These are phyloP conservation scores for Silene coronaria DNA, from an alignment of 179 eudicot genomes.

Conservation along the genomic window DNA sequence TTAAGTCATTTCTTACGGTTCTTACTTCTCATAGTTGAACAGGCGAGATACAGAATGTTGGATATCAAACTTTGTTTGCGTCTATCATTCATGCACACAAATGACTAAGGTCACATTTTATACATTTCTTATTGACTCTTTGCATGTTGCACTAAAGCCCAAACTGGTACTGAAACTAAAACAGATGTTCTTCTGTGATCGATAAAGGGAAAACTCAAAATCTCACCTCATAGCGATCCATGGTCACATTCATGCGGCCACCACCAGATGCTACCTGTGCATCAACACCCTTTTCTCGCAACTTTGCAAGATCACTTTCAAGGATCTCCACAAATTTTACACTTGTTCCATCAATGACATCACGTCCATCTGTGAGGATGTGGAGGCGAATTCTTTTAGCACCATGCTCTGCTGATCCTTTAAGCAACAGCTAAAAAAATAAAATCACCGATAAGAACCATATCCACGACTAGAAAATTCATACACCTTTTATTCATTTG, in stretches of 20 bases:
- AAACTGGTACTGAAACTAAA: background rate
- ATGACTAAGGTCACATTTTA: too few relatives aligned
- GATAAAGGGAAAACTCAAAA: background rate
- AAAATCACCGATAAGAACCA: too few relatives aligned
- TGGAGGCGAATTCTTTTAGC: constrained; percentile 80
- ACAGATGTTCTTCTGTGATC: background rate
- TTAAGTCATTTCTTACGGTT: too few relatives aligned
- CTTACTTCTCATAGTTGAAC: too few relatives aligned
- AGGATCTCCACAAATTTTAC: constrained; percentile 75
- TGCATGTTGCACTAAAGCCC: background rate
- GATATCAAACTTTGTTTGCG: too few relatives aligned
- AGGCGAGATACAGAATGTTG: too few relatives aligned
- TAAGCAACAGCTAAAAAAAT: constrained; percentile 50
- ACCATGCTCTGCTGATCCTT: constrained; percentile 69
- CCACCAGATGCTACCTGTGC: constrained; percentile 87
- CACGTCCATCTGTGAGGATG: constrained; percentile 85
- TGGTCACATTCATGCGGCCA: constrained; percentile 85
- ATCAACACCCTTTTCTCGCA: constrained; percentile 70
- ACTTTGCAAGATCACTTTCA: constrained; percentile 53
- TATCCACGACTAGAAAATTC: too few relatives aligned
- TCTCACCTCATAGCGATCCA: constrained; percentile 90
- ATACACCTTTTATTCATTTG: too few relatives aligned
- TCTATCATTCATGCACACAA: too few relatives aligned
- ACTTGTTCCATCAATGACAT: constrained; percentile 85
- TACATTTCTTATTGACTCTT: too few relatives aligned